phyloP scores from a whole-genome alignment of 441 rosid species.

The Populus hybrid region DNA sequence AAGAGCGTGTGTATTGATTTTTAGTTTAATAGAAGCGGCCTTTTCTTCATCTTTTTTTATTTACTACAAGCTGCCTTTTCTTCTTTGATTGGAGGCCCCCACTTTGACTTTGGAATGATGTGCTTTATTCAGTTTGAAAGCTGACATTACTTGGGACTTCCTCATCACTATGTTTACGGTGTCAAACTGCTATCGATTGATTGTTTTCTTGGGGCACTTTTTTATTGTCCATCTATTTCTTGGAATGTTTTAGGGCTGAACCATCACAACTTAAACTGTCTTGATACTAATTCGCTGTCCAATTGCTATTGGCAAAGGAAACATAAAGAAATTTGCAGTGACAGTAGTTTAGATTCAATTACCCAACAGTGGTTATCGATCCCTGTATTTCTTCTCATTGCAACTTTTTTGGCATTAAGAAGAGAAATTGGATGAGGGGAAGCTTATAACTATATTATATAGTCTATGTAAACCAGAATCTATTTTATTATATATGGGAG shows the following conservation, averaged over 20 bases:
- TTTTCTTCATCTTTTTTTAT: neutral
- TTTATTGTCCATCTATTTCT: neutral
- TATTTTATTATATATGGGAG: neutral
- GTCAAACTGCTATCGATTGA: neutral
- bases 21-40: neutral
- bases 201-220: neutral
- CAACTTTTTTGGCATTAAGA: neutral
- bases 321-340: slow-evolving; percentile 1
- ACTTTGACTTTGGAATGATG: neutral
- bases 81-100: neutral
- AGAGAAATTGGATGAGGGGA: slow-evolving; percentile 1
- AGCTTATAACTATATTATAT: neutral
- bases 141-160: neutral
- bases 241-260: neutral
- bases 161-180: neutral
- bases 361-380: neutral
- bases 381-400: neutral
- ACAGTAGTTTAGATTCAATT: neutral
- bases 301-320: slow-evolving; percentile 3
- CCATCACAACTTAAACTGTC: neutral
- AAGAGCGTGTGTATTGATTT: neutral
- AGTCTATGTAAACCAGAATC: neutral
- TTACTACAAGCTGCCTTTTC: neutral
- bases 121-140: neutral
- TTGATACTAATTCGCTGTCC: neutral